Evolutionary conservation across 106 monocot species (phyloP), one percentile per base, ranked within the genome.

Genomic region (Iris macrosiphon): DNA sequence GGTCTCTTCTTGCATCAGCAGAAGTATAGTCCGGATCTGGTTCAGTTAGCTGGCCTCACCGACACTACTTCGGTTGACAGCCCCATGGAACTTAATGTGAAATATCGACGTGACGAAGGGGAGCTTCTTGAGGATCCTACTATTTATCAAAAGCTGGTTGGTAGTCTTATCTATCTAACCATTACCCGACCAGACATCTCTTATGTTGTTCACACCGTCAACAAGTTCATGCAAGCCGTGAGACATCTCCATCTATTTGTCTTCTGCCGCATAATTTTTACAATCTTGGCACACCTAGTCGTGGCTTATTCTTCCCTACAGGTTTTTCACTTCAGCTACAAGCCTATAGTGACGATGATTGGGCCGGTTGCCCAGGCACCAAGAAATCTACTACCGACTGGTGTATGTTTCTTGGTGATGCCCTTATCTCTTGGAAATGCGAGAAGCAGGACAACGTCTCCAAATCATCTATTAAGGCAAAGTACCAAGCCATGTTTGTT

Each of bases 21-120:
- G 9, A 74, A 61, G 19, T 66, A 74, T 67, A 47, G 15, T 1
- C 66, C 45, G 21, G 73, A 66, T 60, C 52, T 66, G 13, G 13
- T 67, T 11, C 13, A 55, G 28, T 40, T 24, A 52, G 61, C 18
- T 49, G 33, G 54, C 0, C 47, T 68, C 26, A 27, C 27, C n/a
- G 55, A 47, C 1, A 47, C 52, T 60, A 75, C 67, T 37, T 20
- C 61, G 10, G 33, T 62, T 9, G 54, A 44, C 1, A 62, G 38
- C 3, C 55, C 51, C 5, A 62, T 75, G 55, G 55, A 74, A 11
- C 16, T 35, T 4, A 74, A 74, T 52, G 16, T 31, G 8, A 67
- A 61, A 34, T 20, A 60, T 1, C 22, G 37, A 34, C 16, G 22
- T 10, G 31, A 55, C 31, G 73, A 74, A 53, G 59, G 66, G 2